phyloP scores from a whole-genome alignment of 352 stramenopile species.

The Phytophthora meadii region DNA sequence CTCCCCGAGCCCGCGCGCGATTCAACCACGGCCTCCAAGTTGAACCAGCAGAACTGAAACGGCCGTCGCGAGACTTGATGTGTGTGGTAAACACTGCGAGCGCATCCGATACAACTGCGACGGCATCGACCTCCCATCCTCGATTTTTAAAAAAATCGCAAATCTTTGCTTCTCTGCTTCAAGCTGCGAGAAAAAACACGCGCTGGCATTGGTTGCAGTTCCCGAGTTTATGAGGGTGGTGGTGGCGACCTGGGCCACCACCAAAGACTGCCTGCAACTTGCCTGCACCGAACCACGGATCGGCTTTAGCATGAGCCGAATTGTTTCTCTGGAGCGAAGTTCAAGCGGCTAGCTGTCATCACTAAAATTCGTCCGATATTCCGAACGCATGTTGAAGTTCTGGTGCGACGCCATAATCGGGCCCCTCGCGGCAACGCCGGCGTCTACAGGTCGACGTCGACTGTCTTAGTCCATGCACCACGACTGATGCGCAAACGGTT shows the following conservation, averaged over 20 bases:
- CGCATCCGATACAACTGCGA: not conserved
- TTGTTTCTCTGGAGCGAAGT: slow-evolving; percentile 8
- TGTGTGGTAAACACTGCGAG: slow-evolving; percentile 10
- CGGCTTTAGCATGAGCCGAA: not conserved
- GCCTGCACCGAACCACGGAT: slow-evolving; percentile 2
- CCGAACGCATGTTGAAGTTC: slow-evolving; percentile 44
- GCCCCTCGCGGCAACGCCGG: not conserved
- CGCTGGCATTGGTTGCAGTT: slow-evolving; percentile 13
- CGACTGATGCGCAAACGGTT: slow-evolving; percentile 6
- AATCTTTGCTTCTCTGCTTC: slow-evolving; percentile 29
- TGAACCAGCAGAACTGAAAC: slow-evolving; percentile 40
- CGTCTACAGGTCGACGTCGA: slow-evolving; percentile 13
- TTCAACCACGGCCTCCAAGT: slow-evolving; percentile 53
- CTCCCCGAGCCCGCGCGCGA: slow-evolving; percentile 22
- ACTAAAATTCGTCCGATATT: no score
- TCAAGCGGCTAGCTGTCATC: slow-evolving; percentile 19
- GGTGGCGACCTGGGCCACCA: not conserved
- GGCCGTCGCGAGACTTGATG: slow-evolving; percentile 19
- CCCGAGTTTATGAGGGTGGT: slow-evolving; percentile 4
- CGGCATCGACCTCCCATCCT: slow-evolving; percentile 9
- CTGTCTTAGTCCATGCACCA: slow-evolving; percentile 1
- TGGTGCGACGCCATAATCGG: slow-evolving; percentile 1
- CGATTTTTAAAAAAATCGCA: not conserved
- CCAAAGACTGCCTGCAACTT: not conserved
- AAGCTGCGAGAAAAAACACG: slow-evolving; percentile 35